phyloP scores from a whole-genome alignment of 495 filamentous ascomycete genomes.

The Lepidopterella palustris region DNA sequence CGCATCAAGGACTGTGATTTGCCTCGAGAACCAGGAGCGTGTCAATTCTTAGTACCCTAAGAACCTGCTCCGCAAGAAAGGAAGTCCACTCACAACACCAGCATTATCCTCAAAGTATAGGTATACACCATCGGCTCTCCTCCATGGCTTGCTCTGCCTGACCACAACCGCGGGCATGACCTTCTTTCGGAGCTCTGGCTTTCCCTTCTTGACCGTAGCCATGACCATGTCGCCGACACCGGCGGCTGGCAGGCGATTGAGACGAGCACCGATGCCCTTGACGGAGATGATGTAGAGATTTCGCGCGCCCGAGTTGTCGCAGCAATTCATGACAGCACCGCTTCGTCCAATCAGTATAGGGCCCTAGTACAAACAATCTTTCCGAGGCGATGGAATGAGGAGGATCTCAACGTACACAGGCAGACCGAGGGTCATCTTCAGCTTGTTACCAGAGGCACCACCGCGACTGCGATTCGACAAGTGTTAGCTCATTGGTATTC shows the following conservation, averaged over 20 bases:
- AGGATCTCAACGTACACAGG: constrained; percentile 71
- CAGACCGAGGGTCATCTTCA: constrained; percentile 99
- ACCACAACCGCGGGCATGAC: constrained; percentile 99
- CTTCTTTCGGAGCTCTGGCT: constrained; percentile 99
- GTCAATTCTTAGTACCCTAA: no score
- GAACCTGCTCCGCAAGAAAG: neutral
- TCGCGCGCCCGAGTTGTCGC: constrained; percentile 96
- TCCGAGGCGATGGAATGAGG: neutral
- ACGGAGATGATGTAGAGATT: constrained; percentile 99
- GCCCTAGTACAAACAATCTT: constrained; percentile 5
- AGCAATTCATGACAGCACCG: constrained; percentile 94
- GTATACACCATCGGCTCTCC: constrained; percentile 92
- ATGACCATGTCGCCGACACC: constrained; percentile 99
- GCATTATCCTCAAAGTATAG: constrained; percentile 99
- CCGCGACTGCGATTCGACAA: constrained; percentile 51
- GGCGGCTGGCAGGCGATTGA: constrained; percentile 95
- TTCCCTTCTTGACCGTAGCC: constrained; percentile 99
- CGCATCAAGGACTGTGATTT: no score
- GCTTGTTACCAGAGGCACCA: constrained; percentile 97
- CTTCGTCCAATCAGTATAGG: constrained; percentile 43
- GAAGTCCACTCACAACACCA: constrained; percentile 71
- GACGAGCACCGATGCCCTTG: constrained; percentile 95
- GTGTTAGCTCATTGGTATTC: neutral
- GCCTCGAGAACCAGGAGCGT: no score
- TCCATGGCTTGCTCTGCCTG: constrained; percentile 98